Evolutionary conservation across 768 basidiomycete species (phyloP), one percentile per base, ranked within the genome.

Genomic region (Lactarius hengduanensis): DNA sequence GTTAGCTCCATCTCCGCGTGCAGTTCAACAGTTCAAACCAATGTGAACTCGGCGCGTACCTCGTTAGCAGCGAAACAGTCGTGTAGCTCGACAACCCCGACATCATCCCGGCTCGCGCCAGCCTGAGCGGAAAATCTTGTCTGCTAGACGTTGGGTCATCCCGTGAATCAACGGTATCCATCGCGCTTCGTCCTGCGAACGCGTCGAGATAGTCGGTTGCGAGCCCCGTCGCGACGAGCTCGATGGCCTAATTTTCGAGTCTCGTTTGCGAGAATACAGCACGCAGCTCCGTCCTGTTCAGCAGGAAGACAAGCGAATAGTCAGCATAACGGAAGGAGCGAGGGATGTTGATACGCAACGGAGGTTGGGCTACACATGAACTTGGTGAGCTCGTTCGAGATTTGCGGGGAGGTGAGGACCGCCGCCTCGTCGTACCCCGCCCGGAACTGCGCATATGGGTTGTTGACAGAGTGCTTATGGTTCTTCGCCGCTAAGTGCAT

Each of bases 351-450:
- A 34, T 41, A 28, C 64, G 43, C 59, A 61, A 61, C 59, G 36
- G 86, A 92, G 38, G 92, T 94, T 0, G 92, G 92, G 71, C 89
- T 92, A 73, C 92, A 94, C 91, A 93, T 94, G 74, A 84, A 87
- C 75, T 90, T 90, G 2, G 92, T 92, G 59, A 91, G 77, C 70
- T 91, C 83, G 56, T 84, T 86, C 54, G 82, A 89, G 73, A 93
- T 85, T 76, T 87, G 87, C 8, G 83, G 82, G 3, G 90, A 82
- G 13, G 80, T 79, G 61, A 91, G 73, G 30, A 93, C 82, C 71
- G 93, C 83, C 70, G 91, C 86, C 22, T 84, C 83, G 22, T 80
- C 86, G 88, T 89, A 91, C 5, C 89, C 89, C 71, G 88, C 83
- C 6, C 86, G 83, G 76, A 95, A 95, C 74, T 95, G 93, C 0